phyloP scores from a whole-genome alignment of 345 rosid species.

The Eucalyptus polyanthemos region DNA sequence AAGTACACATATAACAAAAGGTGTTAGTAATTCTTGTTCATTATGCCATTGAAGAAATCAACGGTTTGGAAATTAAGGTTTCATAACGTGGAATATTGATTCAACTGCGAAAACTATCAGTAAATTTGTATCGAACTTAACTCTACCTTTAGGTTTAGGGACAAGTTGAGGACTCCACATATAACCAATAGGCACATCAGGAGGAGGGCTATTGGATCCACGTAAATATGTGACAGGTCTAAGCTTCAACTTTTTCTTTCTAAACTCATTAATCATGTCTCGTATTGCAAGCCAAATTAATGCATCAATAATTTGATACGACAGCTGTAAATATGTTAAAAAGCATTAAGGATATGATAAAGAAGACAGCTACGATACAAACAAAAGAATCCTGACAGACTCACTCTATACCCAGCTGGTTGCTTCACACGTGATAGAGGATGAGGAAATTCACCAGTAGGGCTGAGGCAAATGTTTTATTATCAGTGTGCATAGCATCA shows the following conservation, averaged over 20 bases:
- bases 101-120: not conserved
- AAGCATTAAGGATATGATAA: not conserved
- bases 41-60: not conserved
- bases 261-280: slow-evolving; percentile 33
- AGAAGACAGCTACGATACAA: not conserved
- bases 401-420: slow-evolving; percentile 23
- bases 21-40: not conserved
- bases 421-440: slow-evolving; percentile 47
- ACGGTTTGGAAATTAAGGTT: not conserved
- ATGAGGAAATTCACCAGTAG: slow-evolving; percentile 48
- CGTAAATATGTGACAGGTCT: slow-evolving; percentile 37
- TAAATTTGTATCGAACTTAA: not conserved
- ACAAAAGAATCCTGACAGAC: not conserved
- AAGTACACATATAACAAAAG: not conserved
- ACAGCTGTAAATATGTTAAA: slow-evolving; percentile 15
- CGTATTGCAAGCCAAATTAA: slow-evolving; percentile 46
- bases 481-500: not conserved
- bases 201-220: slow-evolving; percentile 21
- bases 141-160: slow-evolving; percentile 45
- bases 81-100: not conserved
- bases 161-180: slow-evolving; percentile 56
- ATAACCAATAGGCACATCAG: slow-evolving; percentile 28
- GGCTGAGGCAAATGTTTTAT: slow-evolving; percentile 11
- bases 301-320: slow-evolving; percentile 44
- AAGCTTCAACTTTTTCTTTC: slow-evolving; percentile 36